Base-by-base conservation (phyloP, 441 rosid genomes). In the Adansonia gregorii region DNA sequence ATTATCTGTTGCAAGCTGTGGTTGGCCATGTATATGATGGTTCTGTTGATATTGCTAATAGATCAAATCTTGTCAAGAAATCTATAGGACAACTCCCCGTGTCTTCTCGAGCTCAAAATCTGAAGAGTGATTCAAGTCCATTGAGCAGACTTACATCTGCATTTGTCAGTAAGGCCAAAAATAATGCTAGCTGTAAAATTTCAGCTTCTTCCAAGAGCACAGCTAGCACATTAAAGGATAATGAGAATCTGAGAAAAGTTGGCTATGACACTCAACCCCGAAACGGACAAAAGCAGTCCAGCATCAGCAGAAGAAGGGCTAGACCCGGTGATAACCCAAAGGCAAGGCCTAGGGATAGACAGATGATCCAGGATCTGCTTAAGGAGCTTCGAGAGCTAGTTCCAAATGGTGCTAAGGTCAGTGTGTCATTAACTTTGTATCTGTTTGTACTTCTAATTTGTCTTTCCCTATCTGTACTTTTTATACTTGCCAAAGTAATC, bases 281-380 rank as follows among this genome's bases (percentile, higher is more conserved):
- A 79, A 85, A 84, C 54, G 85, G 81, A 31, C 52, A 43, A 41
- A 88, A 86, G 73, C 73, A 54, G 19, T 31, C 83, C 15, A 82
- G 72, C 67, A 73, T 67, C 27, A 64, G 52, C 78, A 90, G 81
- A 77, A 87, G 83, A 73, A 88, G 82, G 83, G 84, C 80, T 31
- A 83, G 79, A 79, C 76, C 86, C 14, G 85, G 83, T 65, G 88
- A 87, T 63, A 86, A 77, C 76, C 89, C 74, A 71, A 86, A 55
- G 83, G 87, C 87, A 22, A 87, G 92, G 79, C 92, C 95, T 19
- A 85, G 93, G 80, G 95, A 88, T 69, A 86, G 95, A 74, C 95
- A 91, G 66, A 70, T 88, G 79, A 91, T 89, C 78, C 95, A 89
- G 73, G 94, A 92, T 67, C 87, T 92, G 55, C 85, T 92, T n/a